Conservation (phyloP, 441 rosid genomes). For the Heliophila coronopifolia region DNA sequence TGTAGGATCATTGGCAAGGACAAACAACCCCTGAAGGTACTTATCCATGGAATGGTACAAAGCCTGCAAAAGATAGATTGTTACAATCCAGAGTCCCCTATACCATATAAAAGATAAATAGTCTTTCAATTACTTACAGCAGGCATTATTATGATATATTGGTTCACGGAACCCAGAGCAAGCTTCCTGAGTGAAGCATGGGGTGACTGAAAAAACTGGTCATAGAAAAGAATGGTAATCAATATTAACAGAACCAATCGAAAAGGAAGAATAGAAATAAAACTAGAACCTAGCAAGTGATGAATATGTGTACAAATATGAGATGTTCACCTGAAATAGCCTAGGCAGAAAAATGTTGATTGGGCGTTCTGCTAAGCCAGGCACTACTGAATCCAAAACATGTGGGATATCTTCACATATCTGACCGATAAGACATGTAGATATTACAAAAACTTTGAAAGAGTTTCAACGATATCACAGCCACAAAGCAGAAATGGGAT, state of each 20-base stretch:
- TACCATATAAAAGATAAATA: constrained; percentile 2
- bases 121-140: constrained; percentile 56
- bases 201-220: constrained; percentile 95
- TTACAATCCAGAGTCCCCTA: background rate
- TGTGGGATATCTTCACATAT: constrained; percentile 98
- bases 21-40: constrained; percentile 87
- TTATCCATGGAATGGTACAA: constrained; percentile 71
- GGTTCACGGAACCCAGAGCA: constrained; percentile 84
- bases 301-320: background rate
- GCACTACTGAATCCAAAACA: constrained; percentile 78
- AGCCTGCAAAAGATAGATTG: constrained; percentile 45
- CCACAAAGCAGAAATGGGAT: background rate
- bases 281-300: background rate
- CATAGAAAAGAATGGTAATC: constrained; percentile 16
- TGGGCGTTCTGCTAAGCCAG: constrained; percentile 83
- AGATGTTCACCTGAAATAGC: constrained; percentile 61
- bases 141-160: constrained; percentile 88
- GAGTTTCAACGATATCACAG: background rate
- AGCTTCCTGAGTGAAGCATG: constrained; percentile 77
- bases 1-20: constrained; percentile 73
- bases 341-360: constrained; percentile 78
- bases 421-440: constrained; percentile 33
- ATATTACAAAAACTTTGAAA: background rate
- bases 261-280: constrained; percentile 6
- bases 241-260: constrained; percentile 4